Evolutionary conservation across 495 filamentous ascomycete genomes (phyloP).

Genomic region (Tuber aestivum): DNA sequence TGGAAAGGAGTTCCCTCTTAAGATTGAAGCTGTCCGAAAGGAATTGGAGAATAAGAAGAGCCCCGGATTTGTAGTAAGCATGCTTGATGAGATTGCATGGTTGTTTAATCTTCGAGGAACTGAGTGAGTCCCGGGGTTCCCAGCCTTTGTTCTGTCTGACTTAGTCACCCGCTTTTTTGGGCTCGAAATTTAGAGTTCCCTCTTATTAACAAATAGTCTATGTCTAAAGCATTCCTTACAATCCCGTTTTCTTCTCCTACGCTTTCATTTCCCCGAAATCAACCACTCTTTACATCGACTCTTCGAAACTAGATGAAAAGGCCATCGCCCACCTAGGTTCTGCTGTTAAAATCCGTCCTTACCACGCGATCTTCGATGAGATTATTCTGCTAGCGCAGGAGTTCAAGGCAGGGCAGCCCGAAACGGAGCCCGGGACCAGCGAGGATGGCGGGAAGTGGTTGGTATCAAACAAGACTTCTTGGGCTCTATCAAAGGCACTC

Average conservation of each 20-base stretch:
- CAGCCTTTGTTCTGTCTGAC: conserved; percentile 7
- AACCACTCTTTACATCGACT: conserved; percentile 79
- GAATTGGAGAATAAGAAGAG: conserved; percentile 89
- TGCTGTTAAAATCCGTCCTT: conserved; percentile 69
- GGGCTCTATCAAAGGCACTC: conserved; percentile 81
- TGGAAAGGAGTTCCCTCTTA: conserved; percentile 75
- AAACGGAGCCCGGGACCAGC: conserved; percentile 42
- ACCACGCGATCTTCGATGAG: conserved; percentile 76
- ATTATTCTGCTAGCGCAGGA: conserved; percentile 55
- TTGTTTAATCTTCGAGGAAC: conserved; percentile 92
- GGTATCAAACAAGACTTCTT: conserved; percentile 83
- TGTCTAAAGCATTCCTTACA: conserved; percentile 73
- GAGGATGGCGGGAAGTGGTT: conserved; percentile 62
- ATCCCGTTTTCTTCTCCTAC: conserved; percentile 98
- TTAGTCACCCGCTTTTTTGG: conserved; percentile 13
- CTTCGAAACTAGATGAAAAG: conserved; percentile 65
- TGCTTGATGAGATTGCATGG: conserved; percentile 98
- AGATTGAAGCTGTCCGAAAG: conserved; percentile 80
- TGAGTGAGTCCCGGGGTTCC: conserved; percentile 56
- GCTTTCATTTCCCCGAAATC: conserved; percentile 76
- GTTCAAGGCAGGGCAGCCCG: conserved; percentile 44
- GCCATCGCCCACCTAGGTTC: conserved; percentile 64
- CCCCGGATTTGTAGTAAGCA: conserved; percentile 80
- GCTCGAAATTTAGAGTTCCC: conserved; percentile 2
- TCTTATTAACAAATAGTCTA: conserved; percentile 26